These are phyloP conservation scores for Zymoseptoria tritici DNA, from an alignment of 2,329 filamentous ascomycete genomes.

Conservation along the genomic window DNA sequence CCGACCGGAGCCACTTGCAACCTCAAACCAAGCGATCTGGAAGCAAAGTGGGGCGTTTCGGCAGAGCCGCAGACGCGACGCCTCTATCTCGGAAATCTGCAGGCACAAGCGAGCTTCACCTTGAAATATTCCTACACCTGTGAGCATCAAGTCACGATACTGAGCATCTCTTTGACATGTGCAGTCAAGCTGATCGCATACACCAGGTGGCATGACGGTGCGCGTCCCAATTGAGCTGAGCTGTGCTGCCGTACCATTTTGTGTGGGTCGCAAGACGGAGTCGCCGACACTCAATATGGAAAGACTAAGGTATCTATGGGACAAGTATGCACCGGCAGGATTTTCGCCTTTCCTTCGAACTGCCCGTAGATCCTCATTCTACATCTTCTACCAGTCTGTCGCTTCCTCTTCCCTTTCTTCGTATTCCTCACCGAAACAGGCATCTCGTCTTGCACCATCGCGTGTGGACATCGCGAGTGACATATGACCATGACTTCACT, in stretches of 20 bases:
- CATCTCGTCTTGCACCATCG: background rate
- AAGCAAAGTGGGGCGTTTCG: background rate
- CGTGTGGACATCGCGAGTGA: background rate
- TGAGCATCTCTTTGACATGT: background rate
- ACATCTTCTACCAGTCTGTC: background rate
- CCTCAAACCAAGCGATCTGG: background rate
- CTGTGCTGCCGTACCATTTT: background rate
- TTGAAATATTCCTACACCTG: background rate
- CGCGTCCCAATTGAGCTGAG: no score
- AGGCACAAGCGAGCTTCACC: background rate
- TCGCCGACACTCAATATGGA: background rate
- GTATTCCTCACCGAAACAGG: background rate
- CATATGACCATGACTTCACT: conserved; percentile 9
- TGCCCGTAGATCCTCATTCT: background rate
- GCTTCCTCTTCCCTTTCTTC: background rate
- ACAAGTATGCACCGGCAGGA: background rate
- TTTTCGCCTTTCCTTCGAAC: background rate
- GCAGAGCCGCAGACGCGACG: background rate
- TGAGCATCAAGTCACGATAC: background rate
- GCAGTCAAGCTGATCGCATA: background rate
- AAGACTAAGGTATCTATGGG: no score
- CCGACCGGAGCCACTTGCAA: background rate
- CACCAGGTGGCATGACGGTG: background rate
- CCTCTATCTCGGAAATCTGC: background rate
- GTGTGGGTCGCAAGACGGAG: background rate